Evolutionary conservation across 1,284 basidiomycete genomes (phyloP).

Genomic region (Cryptococcus hybrid): DNA sequence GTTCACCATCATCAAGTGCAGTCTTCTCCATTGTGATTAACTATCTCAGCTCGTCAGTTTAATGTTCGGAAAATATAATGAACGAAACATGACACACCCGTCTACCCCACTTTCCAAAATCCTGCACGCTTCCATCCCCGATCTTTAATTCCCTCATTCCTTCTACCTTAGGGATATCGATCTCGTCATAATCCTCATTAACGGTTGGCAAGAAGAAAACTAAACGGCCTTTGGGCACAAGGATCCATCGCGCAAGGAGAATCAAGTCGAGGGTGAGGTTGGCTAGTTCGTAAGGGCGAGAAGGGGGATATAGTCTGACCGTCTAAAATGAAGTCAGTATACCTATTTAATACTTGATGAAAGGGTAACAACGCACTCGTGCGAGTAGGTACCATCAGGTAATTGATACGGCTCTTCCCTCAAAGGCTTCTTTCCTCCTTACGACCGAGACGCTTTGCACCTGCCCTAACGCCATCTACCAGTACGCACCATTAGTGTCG

Average conservation of each 20-base stretch:
- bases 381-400: slow-evolving; percentile 44
- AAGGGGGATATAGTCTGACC: slow-evolving; percentile 72
- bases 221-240: slow-evolving; percentile 81
- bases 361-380: slow-evolving; percentile 38
- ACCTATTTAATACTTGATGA: neutral
- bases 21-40: slow-evolving; percentile 84
- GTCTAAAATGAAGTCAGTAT: slow-evolving; percentile 41
- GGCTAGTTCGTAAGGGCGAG: slow-evolving; percentile 89
- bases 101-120: slow-evolving; percentile 90
- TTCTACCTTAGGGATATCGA: slow-evolving; percentile 71
- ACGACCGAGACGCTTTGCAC: slow-evolving; percentile 89
- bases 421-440: slow-evolving; percentile 46
- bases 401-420: slow-evolving; percentile 43
- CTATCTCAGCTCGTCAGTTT: slow-evolving; percentile 51
- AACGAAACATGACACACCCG: slow-evolving; percentile 59
- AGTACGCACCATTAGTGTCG: neutral
- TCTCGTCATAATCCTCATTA: slow-evolving; percentile 80
- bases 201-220: slow-evolving; percentile 96
- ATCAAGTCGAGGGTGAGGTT: slow-evolving; percentile 79
- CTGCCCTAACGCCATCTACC: slow-evolving; percentile 89
- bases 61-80: neutral
- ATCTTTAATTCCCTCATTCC: slow-evolving; percentile 70
- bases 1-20: slow-evolving; percentile 50
- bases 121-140: slow-evolving; percentile 85
- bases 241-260: slow-evolving; percentile 73